Base-by-base conservation (phyloP, 371 early-diverging fungal species). In the Actinomortierella ambigua region DNA sequence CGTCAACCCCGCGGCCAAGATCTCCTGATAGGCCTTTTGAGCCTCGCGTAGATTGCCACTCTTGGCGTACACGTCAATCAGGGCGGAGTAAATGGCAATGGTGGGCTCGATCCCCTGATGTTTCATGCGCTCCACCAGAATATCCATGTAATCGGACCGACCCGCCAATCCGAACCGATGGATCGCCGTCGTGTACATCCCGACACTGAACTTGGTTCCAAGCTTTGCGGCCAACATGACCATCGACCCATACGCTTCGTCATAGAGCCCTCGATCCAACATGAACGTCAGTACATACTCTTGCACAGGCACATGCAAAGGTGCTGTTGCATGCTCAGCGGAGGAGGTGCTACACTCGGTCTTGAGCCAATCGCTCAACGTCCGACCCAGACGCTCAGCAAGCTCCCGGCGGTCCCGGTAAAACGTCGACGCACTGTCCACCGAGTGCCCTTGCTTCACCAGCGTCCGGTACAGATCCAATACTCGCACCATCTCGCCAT, bases 41-140 rank as follows among this genome's bases (percentile, higher is more conserved):
- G 75, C 75, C 40, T 73, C 75, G 15, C 55, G 55, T 24, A 73
- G 52, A 42, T 73, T 73, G 3, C 75, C 75, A 11, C 63, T 68
- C 41, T 73, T 67, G 26, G 75, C 52, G 18, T 73, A 63, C 13
- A 63, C 61, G 24, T 73, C 75, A 41, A 73, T 66, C 20, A 73
- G 59, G 43, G 75, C 75, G 11, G 75, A 55, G 24, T 73, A 73
- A 0, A 61, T 63, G 20, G 63, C 61, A 17, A 53, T 61, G 29
- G 54, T 15, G 11, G 75, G 75, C 47, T 67, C 64, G 13, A 67
- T 59, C 5, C 75, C 75, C n/a, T 73, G 75, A 13, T 29, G 63
- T 39, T 53, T 40, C 75, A 73, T 63, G 26, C 51, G 24, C 4
- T 63, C 61, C 55, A 73, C 43, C 2, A 64, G 63, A 14, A 55